Percentiles rank a stretch among this genome's conserved stretches.
Conservation (phyloP, 2,329 filamentous ascomycete species). For the Paracoccidioides brasiliensis region DNA sequence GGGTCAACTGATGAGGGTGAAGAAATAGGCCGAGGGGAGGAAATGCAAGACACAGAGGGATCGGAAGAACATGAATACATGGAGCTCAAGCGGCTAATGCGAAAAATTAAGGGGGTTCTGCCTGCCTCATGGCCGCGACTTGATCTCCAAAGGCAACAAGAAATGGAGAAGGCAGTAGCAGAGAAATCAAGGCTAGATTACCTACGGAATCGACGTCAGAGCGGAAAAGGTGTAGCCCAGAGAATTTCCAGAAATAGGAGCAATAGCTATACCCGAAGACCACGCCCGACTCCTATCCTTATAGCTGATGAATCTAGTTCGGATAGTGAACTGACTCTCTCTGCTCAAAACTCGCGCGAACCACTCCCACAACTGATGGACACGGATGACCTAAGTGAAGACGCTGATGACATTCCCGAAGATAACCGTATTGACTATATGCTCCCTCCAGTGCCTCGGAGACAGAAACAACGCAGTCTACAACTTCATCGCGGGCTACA, state of each 20-base stretch:
- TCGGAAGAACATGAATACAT: slow-evolving; percentile 12
- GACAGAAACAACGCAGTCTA: slow-evolving; percentile 1
- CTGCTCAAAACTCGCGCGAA: slow-evolving; percentile 7
- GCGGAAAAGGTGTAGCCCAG: slow-evolving; percentile 12
- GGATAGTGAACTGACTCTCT: slow-evolving; percentile 11
- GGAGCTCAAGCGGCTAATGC: slow-evolving; percentile 15
- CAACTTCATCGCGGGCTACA: slow-evolving; percentile 12
- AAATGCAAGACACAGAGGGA: slow-evolving; percentile 7
- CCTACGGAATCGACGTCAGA: slow-evolving; percentile 15
- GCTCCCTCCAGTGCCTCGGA: slow-evolving; percentile 21
- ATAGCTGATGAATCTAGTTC: slow-evolving; percentile 17
- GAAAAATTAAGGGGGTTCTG: slow-evolving; percentile 35
- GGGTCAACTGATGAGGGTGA: neutral
- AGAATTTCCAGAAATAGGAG: slow-evolving; percentile 13
- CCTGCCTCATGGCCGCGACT: slow-evolving; percentile 37
- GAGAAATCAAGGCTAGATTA: slow-evolving; percentile 5
- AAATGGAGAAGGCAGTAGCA: slow-evolving; percentile 9
- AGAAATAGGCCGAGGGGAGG: neutral
- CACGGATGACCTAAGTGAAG: slow-evolving; percentile 11
- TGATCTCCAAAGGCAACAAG: slow-evolving; percentile 24
- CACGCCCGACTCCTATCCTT: slow-evolving; percentile 4
- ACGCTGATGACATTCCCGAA: slow-evolving; percentile 26
- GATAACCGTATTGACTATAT: slow-evolving; percentile 33
- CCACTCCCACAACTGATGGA: slow-evolving; percentile 11
- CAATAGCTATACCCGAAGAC: slow-evolving; percentile 5